These are phyloP conservation scores for Xylariaceae sp. DNA, from an alignment of 2,329 filamentous ascomycete species.

Conservation along the genomic window DNA sequence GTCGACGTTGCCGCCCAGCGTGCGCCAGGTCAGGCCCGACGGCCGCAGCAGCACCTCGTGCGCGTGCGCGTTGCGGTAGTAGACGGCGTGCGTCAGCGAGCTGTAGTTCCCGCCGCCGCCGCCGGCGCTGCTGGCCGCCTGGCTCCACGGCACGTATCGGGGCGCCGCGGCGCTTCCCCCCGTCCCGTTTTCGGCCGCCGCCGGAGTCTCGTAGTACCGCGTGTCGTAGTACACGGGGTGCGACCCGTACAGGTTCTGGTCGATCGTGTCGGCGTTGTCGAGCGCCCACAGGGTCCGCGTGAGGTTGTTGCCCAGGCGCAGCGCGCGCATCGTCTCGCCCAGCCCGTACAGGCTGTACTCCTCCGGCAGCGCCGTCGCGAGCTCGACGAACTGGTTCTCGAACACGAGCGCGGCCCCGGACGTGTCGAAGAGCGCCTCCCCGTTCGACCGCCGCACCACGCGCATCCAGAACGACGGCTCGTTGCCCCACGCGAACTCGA, in stretches of 20 bases:
- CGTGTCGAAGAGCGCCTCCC: slow-evolving; percentile 60
- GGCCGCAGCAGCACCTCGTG: slow-evolving; percentile 73
- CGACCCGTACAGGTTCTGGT: slow-evolving; percentile 62
- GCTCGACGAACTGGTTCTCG: slow-evolving; percentile 67
- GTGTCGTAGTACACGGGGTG: slow-evolving; percentile 73
- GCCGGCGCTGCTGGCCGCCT: too few species aligned
- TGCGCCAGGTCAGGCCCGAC: slow-evolving; percentile 66
- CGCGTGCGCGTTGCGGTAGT: slow-evolving; percentile 64
- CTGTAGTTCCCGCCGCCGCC: too few species aligned
- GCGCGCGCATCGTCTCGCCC: slow-evolving; percentile 59
- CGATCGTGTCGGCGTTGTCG: slow-evolving; percentile 65
- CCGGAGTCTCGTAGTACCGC: too few species aligned
- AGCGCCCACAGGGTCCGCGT: slow-evolving; percentile 54
- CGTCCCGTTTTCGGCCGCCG: too few species aligned
- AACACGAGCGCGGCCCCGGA: slow-evolving; percentile 61
- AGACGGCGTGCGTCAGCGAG: slow-evolving; percentile 55
- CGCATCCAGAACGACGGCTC: slow-evolving; percentile 32
- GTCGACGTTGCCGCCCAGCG: slow-evolving; percentile 68
- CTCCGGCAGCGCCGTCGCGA: slow-evolving; percentile 62
- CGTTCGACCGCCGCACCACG: slow-evolving; percentile 56
- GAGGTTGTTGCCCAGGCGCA: slow-evolving; percentile 50
- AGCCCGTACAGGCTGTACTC: slow-evolving; percentile 69
- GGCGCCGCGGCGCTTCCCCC: too few species aligned
- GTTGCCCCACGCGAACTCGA: slow-evolving; percentile 27
- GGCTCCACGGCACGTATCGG: too few species aligned